These are phyloP conservation scores for Tardiomyces digboiensis DNA, from an alignment of 1,139 yeast species.

Conservation along the genomic window DNA sequence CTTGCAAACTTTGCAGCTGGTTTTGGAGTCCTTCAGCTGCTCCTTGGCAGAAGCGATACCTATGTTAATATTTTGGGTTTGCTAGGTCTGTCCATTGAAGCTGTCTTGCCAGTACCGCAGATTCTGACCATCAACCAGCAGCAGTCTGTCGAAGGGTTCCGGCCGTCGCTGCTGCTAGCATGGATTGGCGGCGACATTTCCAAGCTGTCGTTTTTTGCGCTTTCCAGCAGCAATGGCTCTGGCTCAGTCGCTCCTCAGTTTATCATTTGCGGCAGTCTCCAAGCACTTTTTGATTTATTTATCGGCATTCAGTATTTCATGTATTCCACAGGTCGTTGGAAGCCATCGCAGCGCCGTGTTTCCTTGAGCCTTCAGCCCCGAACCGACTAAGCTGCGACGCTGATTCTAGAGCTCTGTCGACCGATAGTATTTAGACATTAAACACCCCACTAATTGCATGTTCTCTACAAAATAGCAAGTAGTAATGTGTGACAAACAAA, in stretches of 20 bases:
- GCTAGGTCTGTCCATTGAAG: conserved; percentile 65
- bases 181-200: conserved; percentile 89
- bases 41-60: conserved; percentile 31
- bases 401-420: too few species aligned
- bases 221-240: conserved; percentile 43
- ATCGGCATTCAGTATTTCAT: conserved; percentile 69
- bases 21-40: conserved; percentile 36
- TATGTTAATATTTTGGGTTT: conserved; percentile 61
- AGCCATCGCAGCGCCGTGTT: conserved; percentile 3
- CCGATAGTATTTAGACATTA: too few species aligned
- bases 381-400: neutral
- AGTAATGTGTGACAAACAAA: too few species aligned
- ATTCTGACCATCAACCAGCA: conserved; percentile 61
- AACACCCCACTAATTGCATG: too few species aligned
- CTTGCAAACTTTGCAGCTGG: conserved; percentile 37
- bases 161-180: conserved; percentile 60
- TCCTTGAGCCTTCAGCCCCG: neutral
- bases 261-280: conserved; percentile 70
- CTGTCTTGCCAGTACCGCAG: conserved; percentile 84
- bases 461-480: too few species aligned
- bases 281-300: conserved; percentile 64
- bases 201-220: conserved; percentile 59
- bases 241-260: conserved; percentile 55
- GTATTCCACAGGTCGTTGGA: conserved; percentile 28
- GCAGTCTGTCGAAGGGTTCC: conserved; percentile 69